phyloP scores from a whole-genome alignment of 2,329 filamentous ascomycete species.

The Dactylellina parvicollis region DNA sequence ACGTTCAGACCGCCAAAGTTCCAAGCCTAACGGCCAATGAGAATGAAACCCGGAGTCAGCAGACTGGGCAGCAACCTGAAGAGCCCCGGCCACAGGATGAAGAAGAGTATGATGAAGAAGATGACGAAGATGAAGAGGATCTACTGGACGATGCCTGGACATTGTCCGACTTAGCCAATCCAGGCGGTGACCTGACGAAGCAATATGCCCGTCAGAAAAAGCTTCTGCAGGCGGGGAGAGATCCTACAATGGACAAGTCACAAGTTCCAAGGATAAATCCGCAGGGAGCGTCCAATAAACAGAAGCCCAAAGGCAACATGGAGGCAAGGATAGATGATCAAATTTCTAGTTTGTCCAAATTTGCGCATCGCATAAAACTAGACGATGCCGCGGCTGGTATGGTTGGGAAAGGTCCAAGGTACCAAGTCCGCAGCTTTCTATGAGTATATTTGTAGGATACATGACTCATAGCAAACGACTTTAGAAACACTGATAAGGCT shows the following conservation, averaged over 20 bases:
- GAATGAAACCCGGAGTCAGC: neutral
- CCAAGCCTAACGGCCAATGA: neutral
- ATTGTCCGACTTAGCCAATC: constrained; percentile 62
- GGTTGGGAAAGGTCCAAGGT: constrained; percentile 63
- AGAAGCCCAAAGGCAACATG: constrained; percentile 81
- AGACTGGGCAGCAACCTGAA: neutral
- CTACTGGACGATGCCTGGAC: constrained; percentile 65
- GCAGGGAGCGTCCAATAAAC: constrained; percentile 63
- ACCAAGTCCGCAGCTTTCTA: neutral
- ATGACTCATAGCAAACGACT: neutral
- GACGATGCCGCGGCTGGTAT: constrained; percentile 70
- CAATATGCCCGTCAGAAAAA: constrained; percentile 86
- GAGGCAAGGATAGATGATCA: constrained; percentile 85
- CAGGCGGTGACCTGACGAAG: constrained; percentile 77
- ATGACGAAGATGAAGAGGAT: constrained; percentile 62
- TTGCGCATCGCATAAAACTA: constrained; percentile 85
- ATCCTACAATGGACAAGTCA: constrained; percentile 65
- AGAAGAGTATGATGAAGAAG: constrained; percentile 65
- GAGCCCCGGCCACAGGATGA: constrained; percentile 63
- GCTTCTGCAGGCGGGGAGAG: constrained; percentile 67
- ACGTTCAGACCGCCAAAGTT: neutral
- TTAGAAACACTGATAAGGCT: constrained; percentile 80
- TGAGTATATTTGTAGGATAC: neutral
- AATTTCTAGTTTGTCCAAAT: constrained; percentile 81
- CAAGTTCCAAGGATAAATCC: constrained; percentile 75